Conservation (phyloP, 2,329 filamentous ascomycete species). For the Hypoxylon sp. region DNA sequence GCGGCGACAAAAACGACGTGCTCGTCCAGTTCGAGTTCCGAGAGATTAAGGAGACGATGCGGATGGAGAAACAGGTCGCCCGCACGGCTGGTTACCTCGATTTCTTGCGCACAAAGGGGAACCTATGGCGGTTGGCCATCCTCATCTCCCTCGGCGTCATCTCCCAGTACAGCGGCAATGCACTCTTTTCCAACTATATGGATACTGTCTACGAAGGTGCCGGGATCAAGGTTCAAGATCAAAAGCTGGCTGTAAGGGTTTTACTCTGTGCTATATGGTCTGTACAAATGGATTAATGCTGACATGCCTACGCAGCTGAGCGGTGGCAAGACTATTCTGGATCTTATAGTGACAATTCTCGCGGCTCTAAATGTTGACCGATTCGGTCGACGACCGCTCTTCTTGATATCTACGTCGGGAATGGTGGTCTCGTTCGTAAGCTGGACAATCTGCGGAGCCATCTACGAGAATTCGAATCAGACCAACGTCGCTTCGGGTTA, state of each 20-base stretch:
- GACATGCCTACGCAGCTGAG: constrained; percentile 57
- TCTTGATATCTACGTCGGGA: constrained; percentile 64
- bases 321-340: constrained; percentile 71
- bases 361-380: constrained; percentile 67
- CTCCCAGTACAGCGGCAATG: constrained; percentile 78
- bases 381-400: constrained; percentile 68
- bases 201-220: constrained; percentile 73
- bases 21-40: constrained; percentile 76
- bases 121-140: constrained; percentile 74
- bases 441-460: constrained; percentile 68
- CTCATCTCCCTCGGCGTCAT: constrained; percentile 75
- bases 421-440: constrained; percentile 65
- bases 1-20: constrained; percentile 70
- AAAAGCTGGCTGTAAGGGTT: constrained; percentile 66
- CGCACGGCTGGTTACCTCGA: constrained; percentile 70
- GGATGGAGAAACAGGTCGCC: constrained; percentile 67
- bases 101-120: constrained; percentile 74
- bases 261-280: neutral
- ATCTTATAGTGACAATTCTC: constrained; percentile 70
- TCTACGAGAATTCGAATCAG: constrained; percentile 64
- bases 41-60: constrained; percentile 76
- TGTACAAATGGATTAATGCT: neutral
- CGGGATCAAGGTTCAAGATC: constrained; percentile 70
- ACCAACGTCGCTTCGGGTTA: constrained; percentile 64
- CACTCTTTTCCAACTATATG: constrained; percentile 77